Base-by-base conservation (phyloP, 805 yeast genomes). In the Pichia californica region DNA sequence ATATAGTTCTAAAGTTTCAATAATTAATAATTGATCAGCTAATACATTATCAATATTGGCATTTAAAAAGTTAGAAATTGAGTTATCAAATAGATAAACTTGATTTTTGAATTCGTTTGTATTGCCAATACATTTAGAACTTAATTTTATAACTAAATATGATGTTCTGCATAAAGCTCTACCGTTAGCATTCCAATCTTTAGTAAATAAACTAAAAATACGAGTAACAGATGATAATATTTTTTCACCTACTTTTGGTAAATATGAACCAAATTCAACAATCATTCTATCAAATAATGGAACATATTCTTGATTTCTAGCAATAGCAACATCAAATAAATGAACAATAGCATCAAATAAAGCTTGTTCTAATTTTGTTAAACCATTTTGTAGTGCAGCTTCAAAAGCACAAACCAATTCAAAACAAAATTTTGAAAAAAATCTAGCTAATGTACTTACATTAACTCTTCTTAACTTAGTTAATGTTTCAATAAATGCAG, bases 81-180 rank as follows among this genome's bases (percentile, higher is more conserved):
- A 57, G 42, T 50, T 62, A 25, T 67, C 58, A 30, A 69, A 63
- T 0, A 52, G 41, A 13, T 53, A 49, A 50, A 69, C 62, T 0
- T 39, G 30, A 16, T 38, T 27, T 8, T 45, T 44, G 25, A 58
- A 59, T 5, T 38, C 30, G 3, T 30, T n/a, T 1, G 26, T 11
- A 30, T 51, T 44, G 2, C 26, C 30, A 3, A 46, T 40, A 21
- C 52, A 49, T 6, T 31, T 39, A 4, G 62, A 56, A 2, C 76
- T 61, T 6, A 74, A 44, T 46, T 70, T 71, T 41, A 81, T 56
- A 33, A 83, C 53, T 37, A 78, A 63, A 4, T 77, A 69, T 16
- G 77, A 69, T 9, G 77, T 69, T 40, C 88, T 72, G 52, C 87
- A 81, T 32, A 79, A 62, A 0, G 85, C 76, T 55, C 87, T 69